Conservation (phyloP, 2,329 filamentous ascomycete genomes). For the Ambrosiella xylebori region DNA sequence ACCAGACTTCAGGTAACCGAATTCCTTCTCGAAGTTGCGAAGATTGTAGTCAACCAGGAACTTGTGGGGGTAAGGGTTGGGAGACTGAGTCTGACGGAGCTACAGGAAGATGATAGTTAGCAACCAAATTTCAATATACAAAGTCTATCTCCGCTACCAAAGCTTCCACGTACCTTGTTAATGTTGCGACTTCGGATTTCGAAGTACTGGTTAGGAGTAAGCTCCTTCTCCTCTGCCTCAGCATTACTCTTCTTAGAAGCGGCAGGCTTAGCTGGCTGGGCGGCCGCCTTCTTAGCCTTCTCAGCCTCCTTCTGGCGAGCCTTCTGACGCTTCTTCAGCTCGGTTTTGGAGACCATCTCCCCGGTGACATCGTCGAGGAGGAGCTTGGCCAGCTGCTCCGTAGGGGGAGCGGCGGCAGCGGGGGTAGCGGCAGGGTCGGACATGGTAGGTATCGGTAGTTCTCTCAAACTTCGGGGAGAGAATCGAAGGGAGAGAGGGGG, state of each 20-base stretch:
- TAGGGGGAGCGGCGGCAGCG: constrained; percentile 23
- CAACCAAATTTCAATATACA: background rate
- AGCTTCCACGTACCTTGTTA: constrained; percentile 31
- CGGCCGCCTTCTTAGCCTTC: constrained; percentile 70
- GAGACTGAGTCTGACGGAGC: constrained; percentile 53
- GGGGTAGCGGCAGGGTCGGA: constrained; percentile 19
- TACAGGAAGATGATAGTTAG: constrained; percentile 4
- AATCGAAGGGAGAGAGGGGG: background rate
- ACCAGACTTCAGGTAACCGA: constrained; percentile 69
- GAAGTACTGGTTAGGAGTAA: constrained; percentile 59
- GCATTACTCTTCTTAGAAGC: constrained; percentile 57
- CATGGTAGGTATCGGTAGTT: constrained; percentile 16
- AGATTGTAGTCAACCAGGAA: constrained; percentile 78
- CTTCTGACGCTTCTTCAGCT: constrained; percentile 95
- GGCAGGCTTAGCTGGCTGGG: constrained; percentile 40
- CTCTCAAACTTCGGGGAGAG: background rate
- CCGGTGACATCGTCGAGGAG: constrained; percentile 86
- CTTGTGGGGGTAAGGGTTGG: constrained; percentile 82
- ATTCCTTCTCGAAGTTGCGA: constrained; percentile 61
- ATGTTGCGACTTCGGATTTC: constrained; percentile 80
- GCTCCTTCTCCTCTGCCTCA: constrained; percentile 42
- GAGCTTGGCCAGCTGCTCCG: constrained; percentile 49
- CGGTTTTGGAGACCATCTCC: constrained; percentile 67
- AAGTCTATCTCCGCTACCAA: background rate
- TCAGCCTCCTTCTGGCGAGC: constrained; percentile 69